Percentiles rank a stretch among this genome's conserved stretches.
Evolutionary conservation across 2,329 filamentous ascomycete species (phyloP).

Genomic region (Corniculantispora saksenae): DNA sequence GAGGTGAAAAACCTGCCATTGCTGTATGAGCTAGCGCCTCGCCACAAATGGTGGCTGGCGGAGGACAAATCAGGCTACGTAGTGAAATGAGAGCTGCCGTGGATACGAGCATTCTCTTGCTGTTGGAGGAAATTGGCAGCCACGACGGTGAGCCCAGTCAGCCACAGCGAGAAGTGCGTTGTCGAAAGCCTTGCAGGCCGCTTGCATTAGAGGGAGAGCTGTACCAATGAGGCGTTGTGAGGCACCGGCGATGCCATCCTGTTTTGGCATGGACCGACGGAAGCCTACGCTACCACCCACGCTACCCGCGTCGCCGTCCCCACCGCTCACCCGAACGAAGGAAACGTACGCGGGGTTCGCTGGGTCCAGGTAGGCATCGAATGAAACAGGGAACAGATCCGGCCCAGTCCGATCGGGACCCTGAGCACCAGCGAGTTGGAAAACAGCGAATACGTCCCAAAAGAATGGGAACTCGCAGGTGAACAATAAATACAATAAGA

Average conservation of each 20-base stretch:
- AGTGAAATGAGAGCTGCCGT: neutral
- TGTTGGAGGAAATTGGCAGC: constrained; percentile 1
- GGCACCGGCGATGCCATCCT: neutral
- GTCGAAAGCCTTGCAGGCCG: too few relatives aligned
- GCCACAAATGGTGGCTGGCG: neutral
- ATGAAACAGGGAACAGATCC: neutral
- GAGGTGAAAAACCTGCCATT: neutral
- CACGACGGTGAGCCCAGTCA: neutral
- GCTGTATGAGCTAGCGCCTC: neutral
- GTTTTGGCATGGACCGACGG: constrained; percentile 2
- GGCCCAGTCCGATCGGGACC: neutral
- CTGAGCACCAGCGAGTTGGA: neutral
- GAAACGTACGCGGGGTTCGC: constrained; percentile 2
- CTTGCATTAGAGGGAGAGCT: too few relatives aligned
- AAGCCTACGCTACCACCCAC: neutral
- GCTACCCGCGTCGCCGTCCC: neutral
- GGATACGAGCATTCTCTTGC: neutral
- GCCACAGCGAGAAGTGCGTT: neutral
- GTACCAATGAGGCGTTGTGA: neutral
- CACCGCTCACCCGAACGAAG: neutral
- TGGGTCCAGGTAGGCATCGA: constrained; percentile 1
- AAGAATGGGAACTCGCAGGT: too few relatives aligned
- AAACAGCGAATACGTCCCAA: too few relatives aligned
- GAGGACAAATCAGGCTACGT: neutral
- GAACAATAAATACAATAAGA: neutral